Percentiles rank a stretch among this genome's conserved stretches.
Conservation (phyloP, 768 basidiomycete species). For the Mycena chlorophos region DNA sequence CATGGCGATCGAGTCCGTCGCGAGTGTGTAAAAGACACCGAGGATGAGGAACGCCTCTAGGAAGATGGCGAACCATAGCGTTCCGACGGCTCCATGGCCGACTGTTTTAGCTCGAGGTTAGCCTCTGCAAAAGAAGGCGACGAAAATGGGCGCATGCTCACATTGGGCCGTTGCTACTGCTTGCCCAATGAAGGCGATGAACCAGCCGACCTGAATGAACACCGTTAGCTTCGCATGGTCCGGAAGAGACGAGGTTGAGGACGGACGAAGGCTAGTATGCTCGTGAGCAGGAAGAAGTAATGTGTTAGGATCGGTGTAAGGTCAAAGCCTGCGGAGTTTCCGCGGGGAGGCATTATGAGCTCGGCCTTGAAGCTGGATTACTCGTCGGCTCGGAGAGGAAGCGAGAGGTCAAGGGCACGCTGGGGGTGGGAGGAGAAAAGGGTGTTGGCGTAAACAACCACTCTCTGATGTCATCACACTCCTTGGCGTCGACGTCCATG, state of each 20-base stretch:
- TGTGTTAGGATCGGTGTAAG: conserved; percentile 89
- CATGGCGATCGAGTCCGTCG: conserved; percentile 89
- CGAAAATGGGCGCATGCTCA: conserved; percentile 28
- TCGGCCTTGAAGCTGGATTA: too few species aligned
- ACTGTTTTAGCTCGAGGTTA: conserved; percentile 28
- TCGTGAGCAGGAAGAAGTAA: conserved; percentile 88
- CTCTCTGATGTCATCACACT: too few species aligned
- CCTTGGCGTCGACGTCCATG: too few species aligned
- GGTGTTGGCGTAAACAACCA: too few species aligned
- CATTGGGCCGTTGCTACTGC: conserved; percentile 59
- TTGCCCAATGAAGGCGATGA: conserved; percentile 77
- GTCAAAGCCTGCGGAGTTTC: conserved; percentile 64
- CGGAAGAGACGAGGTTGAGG: conserved; percentile 27
- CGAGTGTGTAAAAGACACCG: conserved; percentile 74
- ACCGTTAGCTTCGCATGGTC: conserved; percentile 37
- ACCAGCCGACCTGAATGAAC: conserved; percentile 61
- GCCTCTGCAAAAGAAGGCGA: conserved; percentile 4
- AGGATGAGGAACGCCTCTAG: conserved; percentile 72
- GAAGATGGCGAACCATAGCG: conserved; percentile 84
- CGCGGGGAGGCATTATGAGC: conserved; percentile 55
- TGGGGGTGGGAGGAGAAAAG: too few species aligned
- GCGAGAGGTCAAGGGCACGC: background rate
- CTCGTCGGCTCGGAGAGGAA: too few species aligned
- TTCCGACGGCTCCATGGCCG: conserved; percentile 51
- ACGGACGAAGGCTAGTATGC: conserved; percentile 76